Evolutionary conservation across 331 rosid genomes (phyloP).

Genomic region (Quercus lobata): DNA sequence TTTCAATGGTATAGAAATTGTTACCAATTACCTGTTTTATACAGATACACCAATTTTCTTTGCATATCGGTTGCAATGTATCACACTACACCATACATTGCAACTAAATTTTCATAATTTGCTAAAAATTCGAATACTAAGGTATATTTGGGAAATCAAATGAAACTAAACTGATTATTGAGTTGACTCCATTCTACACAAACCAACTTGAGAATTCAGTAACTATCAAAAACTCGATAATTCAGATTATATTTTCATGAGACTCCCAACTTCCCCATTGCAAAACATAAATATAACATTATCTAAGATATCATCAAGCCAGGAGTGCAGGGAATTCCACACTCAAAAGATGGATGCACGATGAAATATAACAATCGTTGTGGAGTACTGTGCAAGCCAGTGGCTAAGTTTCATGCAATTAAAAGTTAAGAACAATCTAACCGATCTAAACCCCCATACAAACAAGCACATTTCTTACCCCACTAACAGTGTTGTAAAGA

Average conservation of each 20-base stretch:
- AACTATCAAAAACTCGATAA: conserved; percentile 10
- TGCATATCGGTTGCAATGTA: not conserved
- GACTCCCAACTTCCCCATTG: not conserved
- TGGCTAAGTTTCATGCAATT: not conserved
- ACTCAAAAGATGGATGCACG: conserved; percentile 27
- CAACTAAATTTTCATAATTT: not conserved
- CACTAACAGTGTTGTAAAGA: not conserved
- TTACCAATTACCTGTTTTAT: not conserved
- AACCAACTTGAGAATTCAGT: conserved; percentile 11
- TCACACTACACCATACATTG: not conserved
- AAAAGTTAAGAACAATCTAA: conserved; percentile 9
- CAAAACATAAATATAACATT: not conserved
- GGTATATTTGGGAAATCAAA: conserved; percentile 6
- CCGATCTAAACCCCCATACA: conserved; percentile 29
- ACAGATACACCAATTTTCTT: not conserved
- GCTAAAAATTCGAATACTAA: not conserved
- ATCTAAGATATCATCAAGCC: not conserved
- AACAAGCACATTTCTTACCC: conserved; percentile 17
- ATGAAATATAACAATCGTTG: conserved; percentile 19
- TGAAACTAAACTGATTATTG: not conserved
- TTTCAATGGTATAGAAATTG: not conserved
- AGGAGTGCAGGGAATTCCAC: too few species aligned
- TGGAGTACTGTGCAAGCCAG: not conserved
- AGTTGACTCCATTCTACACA: not conserved
- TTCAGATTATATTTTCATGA: not conserved